Evolutionary conservation across 2,329 filamentous ascomycete species (phyloP).

Genomic region (Ophiostoma pallidulum): DNA sequence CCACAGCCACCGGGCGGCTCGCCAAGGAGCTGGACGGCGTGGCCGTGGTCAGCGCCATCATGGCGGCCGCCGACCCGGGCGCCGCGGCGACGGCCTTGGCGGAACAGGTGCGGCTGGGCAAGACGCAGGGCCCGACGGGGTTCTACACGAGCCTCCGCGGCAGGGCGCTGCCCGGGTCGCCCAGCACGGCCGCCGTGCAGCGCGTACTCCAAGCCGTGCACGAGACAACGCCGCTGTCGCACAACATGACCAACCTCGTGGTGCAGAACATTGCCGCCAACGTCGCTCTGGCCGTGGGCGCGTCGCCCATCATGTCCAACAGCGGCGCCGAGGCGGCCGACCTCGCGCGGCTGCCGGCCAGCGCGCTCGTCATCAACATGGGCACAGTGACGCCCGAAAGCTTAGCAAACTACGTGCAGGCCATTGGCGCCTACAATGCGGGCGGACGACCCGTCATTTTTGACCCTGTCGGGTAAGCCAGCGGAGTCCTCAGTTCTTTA

Average conservation of each 20-base stretch:
- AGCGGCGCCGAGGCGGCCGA: slow-evolving; percentile 74
- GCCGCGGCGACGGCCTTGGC: slow-evolving; percentile 51
- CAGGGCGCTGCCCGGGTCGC: slow-evolving; percentile 2
- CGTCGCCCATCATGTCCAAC: slow-evolving; percentile 90
- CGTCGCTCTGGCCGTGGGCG: slow-evolving; percentile 73
- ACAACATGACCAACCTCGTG: slow-evolving; percentile 97
- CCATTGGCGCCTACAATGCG: slow-evolving; percentile 72
- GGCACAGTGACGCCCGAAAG: slow-evolving; percentile 76
- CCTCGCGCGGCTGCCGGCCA: slow-evolving; percentile 60
- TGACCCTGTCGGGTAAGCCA: slow-evolving; percentile 76
- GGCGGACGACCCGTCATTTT: slow-evolving; percentile 67
- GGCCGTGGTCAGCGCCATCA: slow-evolving; percentile 82
- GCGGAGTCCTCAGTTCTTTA: background rate
- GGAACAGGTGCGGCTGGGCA: slow-evolving; percentile 37
- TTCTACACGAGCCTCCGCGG: slow-evolving; percentile 2
- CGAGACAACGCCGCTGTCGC: slow-evolving; percentile 60
- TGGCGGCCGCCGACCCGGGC: slow-evolving; percentile 60
- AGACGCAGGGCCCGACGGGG: slow-evolving; percentile 4
- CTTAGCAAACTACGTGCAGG: slow-evolving; percentile 60
- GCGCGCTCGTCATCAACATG: slow-evolving; percentile 87
- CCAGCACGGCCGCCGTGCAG: slow-evolving; percentile 16
- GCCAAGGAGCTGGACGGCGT: slow-evolving; percentile 64
- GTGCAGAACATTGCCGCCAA: slow-evolving; percentile 95
- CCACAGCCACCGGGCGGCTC: slow-evolving; percentile 19
- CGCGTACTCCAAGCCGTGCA: slow-evolving; percentile 52